Percentiles rank a stretch among this genome's conserved stretches.
These are phyloP conservation scores for Tuber umbilicatum DNA, from an alignment of 495 filamentous ascomycete genomes.

Conservation along the genomic window DNA sequence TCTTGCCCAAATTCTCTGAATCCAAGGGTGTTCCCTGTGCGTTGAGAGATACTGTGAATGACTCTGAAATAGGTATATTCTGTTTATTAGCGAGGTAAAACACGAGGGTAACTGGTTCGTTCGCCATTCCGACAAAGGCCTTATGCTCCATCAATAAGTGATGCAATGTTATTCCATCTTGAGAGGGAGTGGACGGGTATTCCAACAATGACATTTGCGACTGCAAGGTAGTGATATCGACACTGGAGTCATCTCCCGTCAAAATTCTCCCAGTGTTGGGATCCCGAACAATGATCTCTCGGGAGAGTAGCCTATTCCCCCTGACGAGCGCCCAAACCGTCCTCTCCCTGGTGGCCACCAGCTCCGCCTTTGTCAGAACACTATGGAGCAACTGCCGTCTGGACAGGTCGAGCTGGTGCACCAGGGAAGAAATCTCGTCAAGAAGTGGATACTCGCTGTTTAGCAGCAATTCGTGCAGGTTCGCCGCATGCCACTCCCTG, in stretches of 20 bases:
- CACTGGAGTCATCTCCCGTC: conserved; percentile 84
- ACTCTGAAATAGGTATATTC: conserved; percentile 69
- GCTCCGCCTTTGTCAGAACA: conserved; percentile 80
- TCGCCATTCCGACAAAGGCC: conserved; percentile 64
- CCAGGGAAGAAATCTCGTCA: conserved; percentile 70
- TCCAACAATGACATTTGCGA: conserved; percentile 93
- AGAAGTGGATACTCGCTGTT: conserved; percentile 70
- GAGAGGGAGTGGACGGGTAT: conserved; percentile 57
- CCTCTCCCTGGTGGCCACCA: conserved; percentile 64
- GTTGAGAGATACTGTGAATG: conserved; percentile 71
- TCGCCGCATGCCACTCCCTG: conserved; percentile 95
- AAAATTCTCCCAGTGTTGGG: conserved; percentile 75
- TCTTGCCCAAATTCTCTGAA: conserved; percentile 54
- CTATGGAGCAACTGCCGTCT: conserved; percentile 86
- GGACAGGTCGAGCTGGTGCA: conserved; percentile 71
- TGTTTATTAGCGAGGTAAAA: conserved; percentile 71
- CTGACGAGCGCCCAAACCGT: conserved; percentile 91
- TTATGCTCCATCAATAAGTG: conserved; percentile 82
- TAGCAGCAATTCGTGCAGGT: conserved; percentile 88
- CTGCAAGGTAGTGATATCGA: conserved; percentile 85
- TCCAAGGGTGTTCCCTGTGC: conserved; percentile 60
- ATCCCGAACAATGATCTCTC: conserved; percentile 89
- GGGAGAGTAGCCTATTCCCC: conserved; percentile 85
- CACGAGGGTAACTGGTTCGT: conserved; percentile 65
- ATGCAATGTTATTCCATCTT: conserved; percentile 68